Base-by-base conservation (phyloP, 2,329 filamentous ascomycete genomes). In the Nannizzia gypsea region DNA sequence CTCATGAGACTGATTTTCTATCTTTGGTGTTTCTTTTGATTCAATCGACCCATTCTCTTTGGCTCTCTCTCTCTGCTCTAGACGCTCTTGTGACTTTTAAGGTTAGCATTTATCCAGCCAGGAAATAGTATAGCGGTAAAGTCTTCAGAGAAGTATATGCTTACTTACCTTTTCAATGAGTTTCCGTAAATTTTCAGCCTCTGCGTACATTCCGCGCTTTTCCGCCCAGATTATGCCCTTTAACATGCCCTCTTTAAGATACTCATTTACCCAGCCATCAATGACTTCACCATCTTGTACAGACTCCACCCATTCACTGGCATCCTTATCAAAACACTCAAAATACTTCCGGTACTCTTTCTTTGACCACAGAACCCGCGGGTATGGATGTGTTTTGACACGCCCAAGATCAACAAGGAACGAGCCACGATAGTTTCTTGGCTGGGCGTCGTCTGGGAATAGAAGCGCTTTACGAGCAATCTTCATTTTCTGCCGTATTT, bases 391-490 rank as follows among this genome's bases (percentile, higher is more conserved):
- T 31, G 61, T 62, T 6, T 3, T n/a, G 44, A 56, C 60, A 31
- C 50, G 24, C 3, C 50, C 50, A 6, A 54, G 50, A 17, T 54
- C 50, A 48, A 61, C 60, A 24, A 58, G 52, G 17, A 59, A 61
- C n/a, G 57, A 59, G 26, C 46, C 56, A n/a, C 57, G 42, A 54
- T 31, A 59, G 42, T 62, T 64, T 15, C 42, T 42, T 8, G 62
- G 61, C 34, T 58, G 15, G 1, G 50, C n/a, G 55, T 63, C 62
- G 1, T 46, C 11, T 20, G 62, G 62, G 24, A 36, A 50, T 44
- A 63, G 44, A 15, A 58, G 40, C 11, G 59, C 61, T 24, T 60
- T 62, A 15, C 58, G 57, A 24, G 62, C 62, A 17, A 64, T 60
- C 22, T 40, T 28, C 59, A 61, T 62, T 40, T 64, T 62, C 22